phyloP scores from a whole-genome alignment of 2,329 filamentous ascomycete genomes.

The Ascochyta koolunga region DNA sequence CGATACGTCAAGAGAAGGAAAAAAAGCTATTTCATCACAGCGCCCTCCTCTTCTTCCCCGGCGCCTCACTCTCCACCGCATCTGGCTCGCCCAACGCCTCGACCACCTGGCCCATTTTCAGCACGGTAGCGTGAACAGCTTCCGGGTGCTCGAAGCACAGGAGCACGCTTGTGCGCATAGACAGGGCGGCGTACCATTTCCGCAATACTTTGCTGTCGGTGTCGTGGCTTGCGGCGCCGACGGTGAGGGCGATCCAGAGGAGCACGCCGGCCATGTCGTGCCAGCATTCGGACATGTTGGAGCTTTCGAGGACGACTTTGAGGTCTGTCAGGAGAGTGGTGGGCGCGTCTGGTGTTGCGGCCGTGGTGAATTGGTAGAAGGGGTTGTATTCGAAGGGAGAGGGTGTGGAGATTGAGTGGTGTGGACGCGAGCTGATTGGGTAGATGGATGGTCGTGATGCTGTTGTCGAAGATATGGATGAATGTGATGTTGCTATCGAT shows the following conservation, averaged over 20 bases:
- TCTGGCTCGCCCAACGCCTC: conserved; percentile 17
- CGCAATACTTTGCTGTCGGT: conserved; percentile 24
- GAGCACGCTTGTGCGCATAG: conserved; percentile 40
- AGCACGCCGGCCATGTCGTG: conserved; percentile 47
- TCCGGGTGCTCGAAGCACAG: conserved; percentile 47
- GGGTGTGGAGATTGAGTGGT: not conserved
- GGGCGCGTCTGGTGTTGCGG: not conserved
- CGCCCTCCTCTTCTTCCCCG: conserved; percentile 23
- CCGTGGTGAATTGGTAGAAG: not conserved
- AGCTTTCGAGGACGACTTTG: conserved; percentile 34
- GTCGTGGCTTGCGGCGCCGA: conserved; percentile 40
- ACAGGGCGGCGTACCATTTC: conserved; percentile 43
- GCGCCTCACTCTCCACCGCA: not conserved
- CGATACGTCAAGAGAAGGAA: conserved; percentile 2
- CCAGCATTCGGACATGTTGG: conserved; percentile 44
- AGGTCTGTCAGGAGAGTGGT: conserved; percentile 30
- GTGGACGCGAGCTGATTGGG: not conserved
- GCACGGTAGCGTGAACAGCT: conserved; percentile 35
- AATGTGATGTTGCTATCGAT: conserved; percentile 12
- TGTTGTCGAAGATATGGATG: not conserved
- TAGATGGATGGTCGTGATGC: not conserved
- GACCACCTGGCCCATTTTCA: conserved; percentile 36
- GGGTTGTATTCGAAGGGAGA: not conserved
- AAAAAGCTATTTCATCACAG: not conserved
- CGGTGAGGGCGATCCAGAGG: conserved; percentile 43